phyloP scores from a whole-genome alignment of 2,329 filamentous ascomycete genomes.

The Pseudohalonectria lignicola region DNA sequence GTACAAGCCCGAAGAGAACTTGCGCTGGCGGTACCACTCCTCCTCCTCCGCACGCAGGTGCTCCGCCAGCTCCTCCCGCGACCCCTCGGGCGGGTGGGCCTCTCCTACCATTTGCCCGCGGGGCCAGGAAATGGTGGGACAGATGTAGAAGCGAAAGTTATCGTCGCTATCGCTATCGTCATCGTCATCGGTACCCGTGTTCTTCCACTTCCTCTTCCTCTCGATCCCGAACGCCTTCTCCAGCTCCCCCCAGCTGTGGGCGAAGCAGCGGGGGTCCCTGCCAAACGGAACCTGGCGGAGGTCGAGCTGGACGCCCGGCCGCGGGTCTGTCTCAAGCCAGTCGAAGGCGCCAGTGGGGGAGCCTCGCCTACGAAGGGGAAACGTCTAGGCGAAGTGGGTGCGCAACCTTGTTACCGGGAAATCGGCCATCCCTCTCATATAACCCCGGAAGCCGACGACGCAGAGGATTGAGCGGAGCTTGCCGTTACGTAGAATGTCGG shows the following conservation, averaged over 20 bases:
- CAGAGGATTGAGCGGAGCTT: constrained; percentile 5
- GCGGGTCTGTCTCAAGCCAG: constrained; percentile 7
- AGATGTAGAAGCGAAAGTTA: neutral
- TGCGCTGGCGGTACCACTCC: neutral
- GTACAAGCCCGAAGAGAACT: neutral
- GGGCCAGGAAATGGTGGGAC: neutral
- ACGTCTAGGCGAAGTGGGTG: constrained; percentile 6
- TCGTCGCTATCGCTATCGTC: neutral
- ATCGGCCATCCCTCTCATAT: neutral
- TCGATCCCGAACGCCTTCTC: constrained; percentile 3
- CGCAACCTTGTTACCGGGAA: neutral
- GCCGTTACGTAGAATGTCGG: constrained; percentile 3
- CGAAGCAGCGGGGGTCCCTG: neutral
- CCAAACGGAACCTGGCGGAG: neutral
- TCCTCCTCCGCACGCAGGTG: neutral
- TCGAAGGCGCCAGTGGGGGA: constrained; percentile 1
- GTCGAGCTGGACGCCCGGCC: constrained; percentile 6
- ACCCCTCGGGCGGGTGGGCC: neutral
- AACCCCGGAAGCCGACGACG: constrained; percentile 1
- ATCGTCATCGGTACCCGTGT: neutral
- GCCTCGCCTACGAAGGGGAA: constrained; percentile 3
- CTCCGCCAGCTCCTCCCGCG: neutral
- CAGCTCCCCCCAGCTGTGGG: constrained; percentile 2
- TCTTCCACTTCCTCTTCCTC: too few relatives aligned
- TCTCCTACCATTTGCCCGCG: neutral